Percentiles rank a stretch among this genome's conserved stretches.
Conservation (phyloP, 2,329 filamentous ascomycete genomes). For the Ophiosphaerella herpotricha region DNA sequence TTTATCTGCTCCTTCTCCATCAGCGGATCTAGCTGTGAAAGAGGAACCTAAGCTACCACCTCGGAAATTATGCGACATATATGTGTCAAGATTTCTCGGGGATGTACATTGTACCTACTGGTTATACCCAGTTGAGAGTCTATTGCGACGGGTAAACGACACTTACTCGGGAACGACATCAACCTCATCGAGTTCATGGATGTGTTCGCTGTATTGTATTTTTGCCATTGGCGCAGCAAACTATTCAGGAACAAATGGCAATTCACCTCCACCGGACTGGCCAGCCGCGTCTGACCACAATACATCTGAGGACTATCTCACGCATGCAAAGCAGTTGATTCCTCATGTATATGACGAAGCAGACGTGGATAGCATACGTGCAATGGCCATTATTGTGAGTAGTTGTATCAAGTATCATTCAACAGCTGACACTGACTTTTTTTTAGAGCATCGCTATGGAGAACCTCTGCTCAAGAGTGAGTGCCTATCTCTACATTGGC, state of each 20-base stretch:
- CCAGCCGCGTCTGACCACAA: conserved; percentile 27
- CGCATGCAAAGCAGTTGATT: conserved; percentile 40
- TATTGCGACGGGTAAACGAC: conserved; percentile 38
- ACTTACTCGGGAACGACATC: conserved; percentile 33
- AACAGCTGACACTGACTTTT: conserved; percentile 8
- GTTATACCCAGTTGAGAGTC: conserved; percentile 42
- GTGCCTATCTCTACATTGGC: conserved; percentile 44
- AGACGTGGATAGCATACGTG: conserved; percentile 44
- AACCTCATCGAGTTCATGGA: conserved; percentile 37
- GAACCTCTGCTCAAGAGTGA: conserved; percentile 41
- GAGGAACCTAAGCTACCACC: conserved; percentile 38
- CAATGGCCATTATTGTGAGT: conserved; percentile 41
- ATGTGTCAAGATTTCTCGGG: conserved; percentile 40
- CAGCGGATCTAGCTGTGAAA: conserved; percentile 17
- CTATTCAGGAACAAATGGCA: conserved; percentile 23
- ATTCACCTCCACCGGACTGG: conserved; percentile 26
- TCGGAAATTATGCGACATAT: conserved; percentile 34
- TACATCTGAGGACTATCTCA: conserved; percentile 39
- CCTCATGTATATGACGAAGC: conserved; percentile 42
- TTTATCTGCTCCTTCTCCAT: conserved; percentile 23
- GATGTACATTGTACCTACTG: conserved; percentile 45
- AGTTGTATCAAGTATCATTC: not conserved
- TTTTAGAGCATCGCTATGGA: conserved; percentile 41
- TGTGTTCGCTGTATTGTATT: conserved; percentile 44
- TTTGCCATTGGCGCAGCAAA: conserved; percentile 40